Evolutionary conservation across 352 stramenopile genomes (phyloP), one percentile per base, ranked within the genome.

Genomic region (Phytophthora pluvialis): DNA sequence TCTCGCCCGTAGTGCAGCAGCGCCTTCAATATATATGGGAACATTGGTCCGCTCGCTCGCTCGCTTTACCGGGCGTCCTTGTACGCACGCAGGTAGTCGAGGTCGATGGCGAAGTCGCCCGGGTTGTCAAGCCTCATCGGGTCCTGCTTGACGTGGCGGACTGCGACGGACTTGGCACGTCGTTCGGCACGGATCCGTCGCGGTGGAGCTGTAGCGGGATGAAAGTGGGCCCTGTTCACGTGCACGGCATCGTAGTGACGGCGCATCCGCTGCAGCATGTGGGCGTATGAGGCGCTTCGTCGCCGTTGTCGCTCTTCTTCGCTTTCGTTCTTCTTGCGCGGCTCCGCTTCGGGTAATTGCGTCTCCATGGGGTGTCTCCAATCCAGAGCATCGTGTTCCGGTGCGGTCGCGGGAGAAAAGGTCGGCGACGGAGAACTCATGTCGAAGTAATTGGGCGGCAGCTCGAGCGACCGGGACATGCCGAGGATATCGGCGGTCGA

Each of bases 401-500:
- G 50, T 12, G 44, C 54, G 15, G 32, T 55, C 21, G 16, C 39
- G 6, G 46, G 45, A 49, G 42, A 46, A 18, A 68, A 58, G 12
- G 25, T 65, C 3, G 63, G 64, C n/a, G 63, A 76, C 11, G 36
- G 39, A 11, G 57, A 56, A 33, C 51, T 73, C 68, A 63, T 66
- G 8, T 57, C 63, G 32, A 76, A 76, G 48, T 70, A 76, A 47
- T 70, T 60, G 11, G 40, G 38, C 3, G 68, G 68, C 42, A 73
- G 21, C 21, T 72, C 47, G 11, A 72, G 40, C 8, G 47, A 52
- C 32, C 53, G 53, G 15, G 57, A 70, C 52, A 73, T 66, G 1
- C 64, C 68, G 15, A 72, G 52, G 52, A 72, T 76, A 11, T 72
- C 63, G 11, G 68, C 63, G n/a, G 68, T 72, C 16, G 68, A 67